Conservation (phyloP, 768 basidiomycete genomes). For the Tylopilus subfusipes region DNA sequence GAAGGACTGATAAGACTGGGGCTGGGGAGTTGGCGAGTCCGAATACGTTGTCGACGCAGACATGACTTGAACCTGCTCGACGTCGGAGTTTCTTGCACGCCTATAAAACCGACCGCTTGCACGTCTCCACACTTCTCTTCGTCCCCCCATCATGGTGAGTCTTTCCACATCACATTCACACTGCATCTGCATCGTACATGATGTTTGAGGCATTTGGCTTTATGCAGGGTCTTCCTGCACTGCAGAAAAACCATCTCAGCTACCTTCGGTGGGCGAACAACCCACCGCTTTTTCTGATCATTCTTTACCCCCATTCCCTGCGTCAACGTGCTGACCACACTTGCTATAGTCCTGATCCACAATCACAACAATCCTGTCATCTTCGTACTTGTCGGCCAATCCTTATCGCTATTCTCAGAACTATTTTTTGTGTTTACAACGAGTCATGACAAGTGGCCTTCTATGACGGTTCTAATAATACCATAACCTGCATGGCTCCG, state of each 20-base stretch:
- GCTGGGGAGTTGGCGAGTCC: slow-evolving; percentile 32
- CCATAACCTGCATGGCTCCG: no score
- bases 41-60: slow-evolving; percentile 31
- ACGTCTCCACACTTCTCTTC: neutral
- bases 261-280: slow-evolving; percentile 68
- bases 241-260: slow-evolving; percentile 88
- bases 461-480: neutral
- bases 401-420: neutral
- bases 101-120: slow-evolving; percentile 20
- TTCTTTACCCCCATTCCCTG: neutral
- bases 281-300: slow-evolving; percentile 47
- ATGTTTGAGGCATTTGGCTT: slow-evolving; percentile 97
- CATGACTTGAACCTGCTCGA: slow-evolving; percentile 23
- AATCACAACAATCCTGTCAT: neutral
- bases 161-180: slow-evolving; percentile 11
- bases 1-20: slow-evolving; percentile 21
- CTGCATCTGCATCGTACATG: slow-evolving; percentile 44
- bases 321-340: slow-evolving; percentile 8
- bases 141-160: slow-evolving; percentile 22
- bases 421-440: neutral
- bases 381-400: neutral
- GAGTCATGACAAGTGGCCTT: neutral
- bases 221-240: slow-evolving; percentile 64
- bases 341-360: slow-evolving; percentile 24
- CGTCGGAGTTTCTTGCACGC: slow-evolving; percentile 30